A percentile compares a stretch with the other conserved stretches of the same genome.
Conservation (phyloP, 805 yeast genomes). For the Lipomyces chichibuensis region DNA sequence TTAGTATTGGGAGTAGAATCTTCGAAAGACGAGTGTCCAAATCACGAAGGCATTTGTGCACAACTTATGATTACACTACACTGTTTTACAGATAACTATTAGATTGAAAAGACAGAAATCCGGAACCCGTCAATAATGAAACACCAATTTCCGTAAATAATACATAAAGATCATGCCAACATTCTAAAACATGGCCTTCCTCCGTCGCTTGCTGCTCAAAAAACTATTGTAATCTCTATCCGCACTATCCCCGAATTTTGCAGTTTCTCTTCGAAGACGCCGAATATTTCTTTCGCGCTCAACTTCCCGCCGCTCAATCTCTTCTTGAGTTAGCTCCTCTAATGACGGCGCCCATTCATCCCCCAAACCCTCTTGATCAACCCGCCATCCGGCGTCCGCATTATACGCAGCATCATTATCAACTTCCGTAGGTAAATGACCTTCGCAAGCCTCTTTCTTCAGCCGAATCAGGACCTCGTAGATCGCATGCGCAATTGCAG, state of each 20-base stretch:
- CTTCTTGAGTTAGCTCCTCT: conserved; percentile 85
- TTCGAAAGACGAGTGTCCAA: background rate
- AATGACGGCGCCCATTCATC: conserved; percentile 85
- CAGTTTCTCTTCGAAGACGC: conserved; percentile 88
- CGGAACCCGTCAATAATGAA: background rate
- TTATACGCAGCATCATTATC: conserved; percentile 65
- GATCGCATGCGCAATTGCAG: conserved; percentile 84
- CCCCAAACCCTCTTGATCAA: conserved; percentile 76
- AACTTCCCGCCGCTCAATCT: conserved; percentile 90
- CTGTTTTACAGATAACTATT: background rate
- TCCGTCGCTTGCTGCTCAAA: conserved; percentile 25
- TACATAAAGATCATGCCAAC: background rate
- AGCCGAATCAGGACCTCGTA: conserved; percentile 77
- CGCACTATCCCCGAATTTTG: conserved; percentile 63
- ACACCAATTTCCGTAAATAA: conserved; percentile 1
- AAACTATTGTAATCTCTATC: conserved; percentile 38
- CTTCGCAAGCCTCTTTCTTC: conserved; percentile 81
- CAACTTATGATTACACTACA: background rate
- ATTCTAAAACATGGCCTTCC: conserved; percentile 27
- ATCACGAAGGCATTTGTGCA: background rate
- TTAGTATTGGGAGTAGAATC: background rate
- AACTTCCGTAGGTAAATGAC: conserved; percentile 55
- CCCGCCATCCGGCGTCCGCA: conserved; percentile 66
- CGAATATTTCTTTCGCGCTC: conserved; percentile 91
- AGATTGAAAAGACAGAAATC: background rate